Evolutionary conservation across 352 stramenopile species (phyloP), one percentile per base, ranked within the genome.

Genomic region (Phytophthora hibernalis): DNA sequence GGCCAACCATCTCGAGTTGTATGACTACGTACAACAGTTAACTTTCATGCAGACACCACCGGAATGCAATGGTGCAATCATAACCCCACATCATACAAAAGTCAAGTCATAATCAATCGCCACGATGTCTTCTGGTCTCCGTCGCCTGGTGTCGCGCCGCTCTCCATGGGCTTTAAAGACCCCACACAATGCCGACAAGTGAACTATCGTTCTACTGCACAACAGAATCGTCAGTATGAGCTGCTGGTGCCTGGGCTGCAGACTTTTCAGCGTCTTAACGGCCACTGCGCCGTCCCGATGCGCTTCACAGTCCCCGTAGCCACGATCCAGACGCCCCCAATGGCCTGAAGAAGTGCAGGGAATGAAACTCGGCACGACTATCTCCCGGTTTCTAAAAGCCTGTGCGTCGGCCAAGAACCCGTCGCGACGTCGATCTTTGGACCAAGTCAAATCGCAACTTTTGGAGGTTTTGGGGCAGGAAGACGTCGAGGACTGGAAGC

Each of bases 331-430:
- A 51, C 16, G 48, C 26, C 16, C 6, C 0, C 30, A 51, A 5
- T 82, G 74, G 74, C 55, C 68, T 0, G 10, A 65, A 24, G 71
- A 77, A 24, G 35, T 80, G 11, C 63, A 64, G 7, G 71, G 71
- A 22, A 76, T 82, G 63, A 82, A 82, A 37, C 55, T 82, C 8
- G 74, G 74, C 45, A 82, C 74, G 22, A 54, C 71, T n/a, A 66
- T 82, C 63, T 77, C 74, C 24, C 54, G 74, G 31, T 82, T 82
- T 49, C 31, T 79, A 16, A 77, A 75, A 11, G 70, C 70, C 3
- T 74, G 31, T 33, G 53, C 53, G 5, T 48, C 49, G 12, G 71
- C 68, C 22, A 71, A 78, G 30, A 68, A 73, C 31, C 62, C 70
- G 4, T 43, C 60, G 18, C 61, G 18, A 35, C 31, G 54, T 54